Base-by-base conservation (phyloP, 2,329 filamentous ascomycete species). In the Alternaria tenuissima region DNA sequence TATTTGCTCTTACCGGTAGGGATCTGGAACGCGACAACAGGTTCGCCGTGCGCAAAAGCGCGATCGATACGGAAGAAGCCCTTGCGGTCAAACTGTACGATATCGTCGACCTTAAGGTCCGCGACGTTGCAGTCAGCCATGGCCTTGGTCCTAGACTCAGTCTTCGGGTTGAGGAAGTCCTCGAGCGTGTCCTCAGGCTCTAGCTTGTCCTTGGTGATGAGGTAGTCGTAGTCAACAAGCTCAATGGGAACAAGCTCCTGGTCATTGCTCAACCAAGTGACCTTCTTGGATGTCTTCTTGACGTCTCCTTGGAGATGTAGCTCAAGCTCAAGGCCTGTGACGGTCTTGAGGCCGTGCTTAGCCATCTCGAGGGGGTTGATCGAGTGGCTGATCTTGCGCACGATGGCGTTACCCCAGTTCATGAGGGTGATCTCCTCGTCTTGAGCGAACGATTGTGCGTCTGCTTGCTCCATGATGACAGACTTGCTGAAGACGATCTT, bases 381-480 rank as follows among this genome's bases (percentile, higher is more conserved):
- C 64, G 84, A 79, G 82, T 87, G 76, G 18, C 72, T 76, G 63
- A 92, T 87, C 61, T 88, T 87, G 56, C 89, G 87, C 24, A 95
- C 91, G 67, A 93, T 87, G 12, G 91, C 92, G 73, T 96, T 96
- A 70, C 94, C 95, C 94, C 94, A 98, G 78, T 91, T 91, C 94
- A 97, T 97, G 42, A 97, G 85, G 0, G 94, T 97, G 72, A 98
- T 92, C 79, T 97, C 94, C 82, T 98, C 94, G 74, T 90, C 89
- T 61, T 90, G 85, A 70, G 88, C 90, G 81, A 97, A 96, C 26
- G 86, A 86, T 77, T 90, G 89, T 63, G 90, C 92, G 72, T 98
- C 94, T 46, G 86, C 91, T 80, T 97, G 94, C 76, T 97, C 94
- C 53, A 98, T 82, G 62, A 95, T 83, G 66, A 97, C 84, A 63